Conservation (phyloP, 1,284 basidiomycete genomes). For the Sanghuangporus sanghuang region DNA sequence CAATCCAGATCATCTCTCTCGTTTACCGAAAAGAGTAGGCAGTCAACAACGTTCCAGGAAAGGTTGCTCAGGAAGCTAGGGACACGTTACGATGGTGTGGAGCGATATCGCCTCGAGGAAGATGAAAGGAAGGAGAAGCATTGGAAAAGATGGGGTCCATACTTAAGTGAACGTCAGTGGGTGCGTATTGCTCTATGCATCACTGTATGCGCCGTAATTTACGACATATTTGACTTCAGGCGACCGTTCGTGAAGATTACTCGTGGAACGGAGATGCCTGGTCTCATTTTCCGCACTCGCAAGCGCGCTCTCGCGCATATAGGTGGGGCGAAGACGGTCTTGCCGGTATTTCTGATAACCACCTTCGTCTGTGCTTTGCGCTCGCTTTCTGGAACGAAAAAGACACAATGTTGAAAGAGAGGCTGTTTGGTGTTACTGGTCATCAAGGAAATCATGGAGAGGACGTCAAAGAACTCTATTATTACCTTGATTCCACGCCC, state of each 20-base stretch:
- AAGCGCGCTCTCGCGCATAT: slow-evolving; percentile 91
- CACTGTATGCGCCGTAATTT: not conserved
- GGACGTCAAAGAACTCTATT: slow-evolving; percentile 98
- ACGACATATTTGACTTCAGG: slow-evolving; percentile 41
- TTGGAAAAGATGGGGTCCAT: slow-evolving; percentile 99
- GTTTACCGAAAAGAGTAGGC: slow-evolving; percentile 23
- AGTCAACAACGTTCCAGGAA: slow-evolving; percentile 40
- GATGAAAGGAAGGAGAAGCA: slow-evolving; percentile 65
- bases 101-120: slow-evolving; percentile 69
- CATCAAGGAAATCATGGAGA: slow-evolving; percentile 98
- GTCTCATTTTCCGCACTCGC: slow-evolving; percentile 96
- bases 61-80: slow-evolving; percentile 57
- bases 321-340: slow-evolving; percentile 99
- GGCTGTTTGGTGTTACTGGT: slow-evolving; percentile 91
- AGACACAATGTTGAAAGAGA: slow-evolving; percentile 94
- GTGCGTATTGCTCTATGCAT: slow-evolving; percentile 40
- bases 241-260: slow-evolving; percentile 97
- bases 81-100: slow-evolving; percentile 57
- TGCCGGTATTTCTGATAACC: slow-evolving; percentile 95
- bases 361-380: slow-evolving; percentile 87
- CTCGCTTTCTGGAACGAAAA: slow-evolving; percentile 94
- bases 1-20: not conserved
- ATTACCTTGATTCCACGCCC: slow-evolving; percentile 96
- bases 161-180: slow-evolving; percentile 97
- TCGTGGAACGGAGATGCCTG: slow-evolving; percentile 95